A percentile compares a stretch with the other conserved stretches of the same genome.
phyloP scores from a whole-genome alignment of 495 filamentous ascomycete species.

The Pyronema domesticum region DNA sequence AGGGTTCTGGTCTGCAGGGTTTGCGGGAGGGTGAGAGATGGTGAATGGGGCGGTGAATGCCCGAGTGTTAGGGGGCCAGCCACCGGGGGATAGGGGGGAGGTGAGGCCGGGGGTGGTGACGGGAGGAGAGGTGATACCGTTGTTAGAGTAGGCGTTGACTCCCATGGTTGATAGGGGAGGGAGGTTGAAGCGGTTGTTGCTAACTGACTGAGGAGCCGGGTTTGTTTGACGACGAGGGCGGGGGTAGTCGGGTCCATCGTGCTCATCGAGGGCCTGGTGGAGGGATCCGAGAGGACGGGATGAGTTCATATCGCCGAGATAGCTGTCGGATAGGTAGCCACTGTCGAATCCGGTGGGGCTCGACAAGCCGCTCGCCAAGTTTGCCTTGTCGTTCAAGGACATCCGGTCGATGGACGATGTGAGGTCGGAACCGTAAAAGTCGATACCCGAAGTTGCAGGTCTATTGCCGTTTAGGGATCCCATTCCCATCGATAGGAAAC shows the following conservation, averaged over 20 bases:
- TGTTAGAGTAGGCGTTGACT: constrained; percentile 8
- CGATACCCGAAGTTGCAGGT: background rate
- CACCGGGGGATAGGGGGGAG: constrained; percentile 30
- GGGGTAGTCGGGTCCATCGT: background rate
- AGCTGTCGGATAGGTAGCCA: background rate
- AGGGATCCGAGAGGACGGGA: background rate
- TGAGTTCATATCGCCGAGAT: background rate
- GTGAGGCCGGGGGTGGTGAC: constrained; percentile 37
- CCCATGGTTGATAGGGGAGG: constrained; percentile 18
- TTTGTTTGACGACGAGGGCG: constrained; percentile 6
- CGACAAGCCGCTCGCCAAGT: constrained; percentile 1
- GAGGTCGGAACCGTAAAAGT: background rate
- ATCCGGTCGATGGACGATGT: constrained; percentile 1
- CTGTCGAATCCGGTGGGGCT: constrained; percentile 6
- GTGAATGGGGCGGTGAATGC: constrained; percentile 34
- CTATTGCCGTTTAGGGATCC: background rate
- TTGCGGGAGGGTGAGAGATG: constrained; percentile 40
- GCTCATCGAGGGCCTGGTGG: background rate
- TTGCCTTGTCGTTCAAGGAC: background rate
- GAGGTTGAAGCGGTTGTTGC: background rate
- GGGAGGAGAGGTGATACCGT: constrained; percentile 2
- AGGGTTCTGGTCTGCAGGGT: constrained; percentile 92
- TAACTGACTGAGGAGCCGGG: background rate
- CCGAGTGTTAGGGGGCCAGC: constrained; percentile 8
- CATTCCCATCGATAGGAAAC: background rate